A percentile compares a stretch with the other conserved stretches of the same genome.
These are phyloP conservation scores for Polytrichum commune DNA, from an alignment of 225 moss, liverwort and hornwort genomes.

Conservation along the genomic window DNA sequence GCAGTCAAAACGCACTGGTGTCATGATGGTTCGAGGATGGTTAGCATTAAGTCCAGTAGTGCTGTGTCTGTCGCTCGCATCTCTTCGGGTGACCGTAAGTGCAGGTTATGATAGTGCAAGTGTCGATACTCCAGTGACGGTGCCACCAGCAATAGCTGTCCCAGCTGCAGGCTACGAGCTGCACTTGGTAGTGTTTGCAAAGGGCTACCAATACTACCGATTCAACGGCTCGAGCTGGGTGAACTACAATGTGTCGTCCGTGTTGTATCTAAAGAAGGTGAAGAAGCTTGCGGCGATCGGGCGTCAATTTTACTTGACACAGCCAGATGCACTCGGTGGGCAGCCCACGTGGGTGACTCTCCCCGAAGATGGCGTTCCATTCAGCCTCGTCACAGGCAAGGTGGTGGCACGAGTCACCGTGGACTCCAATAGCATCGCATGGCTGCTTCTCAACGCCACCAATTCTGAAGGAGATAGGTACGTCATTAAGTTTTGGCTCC, in stretches of 20 bases:
- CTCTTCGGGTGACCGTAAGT: too few species aligned
- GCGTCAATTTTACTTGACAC: background rate
- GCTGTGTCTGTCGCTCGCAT: too few species aligned
- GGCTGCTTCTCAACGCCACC: background rate
- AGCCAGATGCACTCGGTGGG: background rate
- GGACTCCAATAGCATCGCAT: background rate
- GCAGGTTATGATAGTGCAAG: too few species aligned
- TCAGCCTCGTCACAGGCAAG: background rate
- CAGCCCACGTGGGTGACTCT: background rate
- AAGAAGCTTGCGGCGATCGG: background rate
- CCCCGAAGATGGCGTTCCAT: background rate
- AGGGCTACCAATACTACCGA: conserved; percentile 3
- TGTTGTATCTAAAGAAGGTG: background rate
- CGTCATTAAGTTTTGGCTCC: too few species aligned
- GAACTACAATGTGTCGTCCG: conserved; percentile 4
- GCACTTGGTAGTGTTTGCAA: background rate
- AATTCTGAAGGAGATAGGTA: too few species aligned
- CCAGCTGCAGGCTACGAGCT: background rate
- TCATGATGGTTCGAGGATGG: too few species aligned
- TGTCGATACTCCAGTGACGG: background rate
- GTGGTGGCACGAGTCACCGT: background rate
- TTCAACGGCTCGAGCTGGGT: conserved; percentile 13
- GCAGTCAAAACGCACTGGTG: too few species aligned
- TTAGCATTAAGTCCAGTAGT: too few species aligned
- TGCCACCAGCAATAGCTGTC: background rate